phyloP scores from a whole-genome alignment of 176 grass and related monocot species.

The Carex scoparia region DNA sequence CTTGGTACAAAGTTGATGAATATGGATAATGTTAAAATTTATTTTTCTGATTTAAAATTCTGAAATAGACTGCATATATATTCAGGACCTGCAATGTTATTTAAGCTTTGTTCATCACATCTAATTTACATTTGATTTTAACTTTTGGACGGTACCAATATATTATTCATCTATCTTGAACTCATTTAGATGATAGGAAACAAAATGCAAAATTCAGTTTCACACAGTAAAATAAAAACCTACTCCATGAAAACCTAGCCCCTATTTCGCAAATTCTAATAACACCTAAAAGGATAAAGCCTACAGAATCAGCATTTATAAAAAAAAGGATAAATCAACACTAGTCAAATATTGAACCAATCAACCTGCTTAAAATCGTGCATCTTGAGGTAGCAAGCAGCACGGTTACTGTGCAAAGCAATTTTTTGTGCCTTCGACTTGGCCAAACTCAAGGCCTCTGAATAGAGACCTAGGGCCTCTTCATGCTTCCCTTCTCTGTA shows the following conservation, averaged over 20 bases:
- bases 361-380: slow-evolving; percentile 76
- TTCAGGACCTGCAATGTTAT: neutral
- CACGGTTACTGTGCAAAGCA: slow-evolving; percentile 92
- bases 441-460: slow-evolving; percentile 66
- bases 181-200: neutral
- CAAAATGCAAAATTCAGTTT: too few species aligned
- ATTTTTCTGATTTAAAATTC: neutral
- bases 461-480: slow-evolving; percentile 81
- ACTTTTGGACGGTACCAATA: neutral
- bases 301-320: neutral
- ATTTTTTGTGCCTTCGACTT: slow-evolving; percentile 69
- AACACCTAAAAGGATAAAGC: neutral
- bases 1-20: neutral
- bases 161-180: neutral
- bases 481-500: slow-evolving; percentile 79
- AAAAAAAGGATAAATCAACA: slow-evolving; percentile 11
- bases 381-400: slow-evolving; percentile 93
- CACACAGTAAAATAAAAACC: neutral
- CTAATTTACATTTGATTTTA: neutral
- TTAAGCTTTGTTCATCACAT: neutral
- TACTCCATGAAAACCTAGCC: neutral
- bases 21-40: neutral
- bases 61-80: neutral
- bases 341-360: neutral
- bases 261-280: neutral